These are phyloP conservation scores for Byssothecium circinans DNA, from an alignment of 2,329 filamentous ascomycete genomes.

Conservation along the genomic window DNA sequence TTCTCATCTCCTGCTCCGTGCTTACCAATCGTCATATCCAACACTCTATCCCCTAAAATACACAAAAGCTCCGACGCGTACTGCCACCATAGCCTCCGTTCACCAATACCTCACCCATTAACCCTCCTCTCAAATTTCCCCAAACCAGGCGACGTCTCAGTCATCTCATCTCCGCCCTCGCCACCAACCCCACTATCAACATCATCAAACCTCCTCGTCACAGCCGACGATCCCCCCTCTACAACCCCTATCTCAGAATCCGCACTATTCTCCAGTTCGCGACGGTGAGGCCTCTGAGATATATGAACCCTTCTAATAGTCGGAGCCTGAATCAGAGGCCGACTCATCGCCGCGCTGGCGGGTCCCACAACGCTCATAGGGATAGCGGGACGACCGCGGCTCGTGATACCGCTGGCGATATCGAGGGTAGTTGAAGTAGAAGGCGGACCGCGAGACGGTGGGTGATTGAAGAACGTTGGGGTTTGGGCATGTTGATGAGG, in stretches of 20 bases:
- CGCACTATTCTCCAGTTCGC: slow-evolving; percentile 40
- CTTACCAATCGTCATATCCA: too few relatives aligned
- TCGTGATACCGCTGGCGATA: slow-evolving; percentile 15
- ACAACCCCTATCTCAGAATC: slow-evolving; percentile 29
- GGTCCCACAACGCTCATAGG: not conserved
- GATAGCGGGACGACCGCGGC: slow-evolving; percentile 9
- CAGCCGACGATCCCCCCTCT: slow-evolving; percentile 26
- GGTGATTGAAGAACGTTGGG: slow-evolving; percentile 2
- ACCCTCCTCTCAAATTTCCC: slow-evolving; percentile 35
- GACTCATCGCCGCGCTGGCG: slow-evolving; percentile 1
- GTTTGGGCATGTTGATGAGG: not conserved
- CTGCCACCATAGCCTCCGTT: too few relatives aligned
- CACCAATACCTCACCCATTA: slow-evolving; percentile 5
- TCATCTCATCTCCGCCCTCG: slow-evolving; percentile 30
- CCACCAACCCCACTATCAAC: slow-evolving; percentile 4
- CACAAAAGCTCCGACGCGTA: too few relatives aligned
- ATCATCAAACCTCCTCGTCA: not conserved
- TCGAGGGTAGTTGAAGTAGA: slow-evolving; percentile 14
- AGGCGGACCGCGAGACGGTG: slow-evolving; percentile 6
- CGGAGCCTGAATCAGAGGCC: too few relatives aligned
- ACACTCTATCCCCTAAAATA: not conserved
- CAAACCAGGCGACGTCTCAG: slow-evolving; percentile 43
- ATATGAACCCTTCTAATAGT: too few relatives aligned
- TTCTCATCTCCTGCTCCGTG: too few relatives aligned
- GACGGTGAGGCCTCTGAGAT: slow-evolving; percentile 7